These are phyloP conservation scores for Metarhizium guizhouense DNA, from an alignment of 2,329 filamentous ascomycete species.

Conservation along the genomic window DNA sequence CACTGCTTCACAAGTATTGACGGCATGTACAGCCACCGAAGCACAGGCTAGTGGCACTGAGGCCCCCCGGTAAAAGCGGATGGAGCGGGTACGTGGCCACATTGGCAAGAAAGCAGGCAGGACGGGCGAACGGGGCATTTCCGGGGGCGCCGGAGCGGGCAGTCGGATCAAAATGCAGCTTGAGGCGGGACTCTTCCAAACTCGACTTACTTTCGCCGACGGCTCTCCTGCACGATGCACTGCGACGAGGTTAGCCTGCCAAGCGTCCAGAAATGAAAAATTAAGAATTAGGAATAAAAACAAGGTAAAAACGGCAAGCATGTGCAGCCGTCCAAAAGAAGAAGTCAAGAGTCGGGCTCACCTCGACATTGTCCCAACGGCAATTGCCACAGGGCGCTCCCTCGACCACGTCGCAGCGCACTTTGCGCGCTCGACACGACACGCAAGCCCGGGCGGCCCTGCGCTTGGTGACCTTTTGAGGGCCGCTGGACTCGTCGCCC, in stretches of 20 bases:
- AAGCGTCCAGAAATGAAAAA: too few relatives aligned
- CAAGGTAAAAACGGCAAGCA: too few relatives aligned
- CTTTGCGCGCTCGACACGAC: slow-evolving; percentile 80
- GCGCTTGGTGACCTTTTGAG: slow-evolving; percentile 56
- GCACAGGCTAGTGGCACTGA: not conserved
- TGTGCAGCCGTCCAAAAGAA: not conserved
- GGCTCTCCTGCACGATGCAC: slow-evolving; percentile 71
- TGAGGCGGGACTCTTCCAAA: not conserved
- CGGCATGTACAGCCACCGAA: not conserved
- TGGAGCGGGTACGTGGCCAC: not conserved
- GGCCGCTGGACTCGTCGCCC: slow-evolving; percentile 18
- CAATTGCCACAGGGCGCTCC: slow-evolving; percentile 83
- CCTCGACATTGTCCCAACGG: slow-evolving; percentile 66
- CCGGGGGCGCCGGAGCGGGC: slow-evolving; percentile 2
- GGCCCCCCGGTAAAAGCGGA: not conserved
- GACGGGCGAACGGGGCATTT: not conserved
- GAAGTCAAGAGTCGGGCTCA: slow-evolving; percentile 12
- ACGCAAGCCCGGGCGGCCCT: slow-evolving; percentile 88
- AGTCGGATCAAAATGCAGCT: not conserved
- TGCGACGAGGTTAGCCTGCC: slow-evolving; percentile 10
- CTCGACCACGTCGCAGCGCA: slow-evolving; percentile 89
- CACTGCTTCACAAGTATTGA: too few relatives aligned
- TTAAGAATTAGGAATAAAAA: too few relatives aligned
- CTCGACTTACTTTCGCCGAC: slow-evolving; percentile 68
- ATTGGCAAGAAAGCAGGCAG: too few relatives aligned